Percentiles rank a stretch among this genome's conserved stretches.
Evolutionary conservation across 2,329 filamentous ascomycete genomes (phyloP).

Genomic region (Colletotrichum sp.): DNA sequence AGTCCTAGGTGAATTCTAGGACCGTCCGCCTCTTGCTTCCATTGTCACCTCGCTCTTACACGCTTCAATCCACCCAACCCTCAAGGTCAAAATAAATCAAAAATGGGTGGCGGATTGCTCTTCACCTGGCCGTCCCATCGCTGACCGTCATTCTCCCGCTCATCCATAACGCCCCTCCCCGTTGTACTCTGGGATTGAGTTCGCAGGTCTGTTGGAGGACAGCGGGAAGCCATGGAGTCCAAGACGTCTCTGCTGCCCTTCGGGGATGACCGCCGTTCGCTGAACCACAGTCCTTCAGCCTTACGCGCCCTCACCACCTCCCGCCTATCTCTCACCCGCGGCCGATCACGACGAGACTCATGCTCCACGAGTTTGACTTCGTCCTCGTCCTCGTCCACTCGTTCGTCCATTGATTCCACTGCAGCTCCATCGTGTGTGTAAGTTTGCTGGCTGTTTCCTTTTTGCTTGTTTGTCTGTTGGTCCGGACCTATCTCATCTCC

Average conservation of each 20-base stretch:
- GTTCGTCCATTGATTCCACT: constrained; percentile 25
- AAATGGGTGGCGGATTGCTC: constrained; percentile 16
- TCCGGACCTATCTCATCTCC: not conserved
- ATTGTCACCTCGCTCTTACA: not conserved
- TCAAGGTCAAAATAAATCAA: constrained; percentile 16
- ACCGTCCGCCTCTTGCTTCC: not conserved
- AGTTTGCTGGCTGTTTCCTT: constrained; percentile 21
- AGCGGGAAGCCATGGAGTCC: constrained; percentile 30
- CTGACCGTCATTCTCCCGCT: not conserved
- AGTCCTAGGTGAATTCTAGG: constrained; percentile 18
- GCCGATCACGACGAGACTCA: constrained; percentile 34
- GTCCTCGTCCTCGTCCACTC: constrained; percentile 24
- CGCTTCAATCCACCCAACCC: not conserved
- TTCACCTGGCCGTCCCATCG: not conserved
- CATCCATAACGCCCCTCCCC: not conserved
- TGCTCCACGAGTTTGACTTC: constrained; percentile 30
- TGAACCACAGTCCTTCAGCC: constrained; percentile 31
- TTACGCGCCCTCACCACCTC: constrained; percentile 36
- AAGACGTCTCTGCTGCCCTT: constrained; percentile 31
- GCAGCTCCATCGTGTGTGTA: constrained; percentile 37
- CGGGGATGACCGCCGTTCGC: constrained; percentile 27
- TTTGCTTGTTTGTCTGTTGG: not conserved
- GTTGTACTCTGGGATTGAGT: not conserved
- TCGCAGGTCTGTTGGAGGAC: not conserved
- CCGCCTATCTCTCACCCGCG: constrained; percentile 33